Conservation (phyloP, 495 filamentous ascomycete species). For the Podospora australis region DNA sequence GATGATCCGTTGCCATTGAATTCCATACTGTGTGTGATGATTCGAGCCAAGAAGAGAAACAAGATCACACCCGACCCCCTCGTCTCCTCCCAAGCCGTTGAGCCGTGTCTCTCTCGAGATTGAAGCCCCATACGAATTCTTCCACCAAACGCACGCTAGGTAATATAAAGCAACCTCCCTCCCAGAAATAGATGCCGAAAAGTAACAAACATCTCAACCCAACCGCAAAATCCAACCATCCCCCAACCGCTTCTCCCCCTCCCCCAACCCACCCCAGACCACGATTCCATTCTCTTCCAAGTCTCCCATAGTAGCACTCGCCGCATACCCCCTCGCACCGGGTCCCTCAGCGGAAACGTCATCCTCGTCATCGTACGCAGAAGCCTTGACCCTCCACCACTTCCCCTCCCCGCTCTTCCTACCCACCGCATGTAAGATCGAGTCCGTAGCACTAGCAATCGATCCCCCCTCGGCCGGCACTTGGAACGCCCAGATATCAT, state of each 20-base stretch:
- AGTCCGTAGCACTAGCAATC: slow-evolving; percentile 47
- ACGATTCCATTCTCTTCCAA: slow-evolving; percentile 46
- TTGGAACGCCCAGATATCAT: slow-evolving; percentile 71
- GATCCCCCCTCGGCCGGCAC: slow-evolving; percentile 46
- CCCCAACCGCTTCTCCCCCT: slow-evolving; percentile 36
- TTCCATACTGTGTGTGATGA: too few relatives aligned
- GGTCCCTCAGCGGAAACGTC: slow-evolving; percentile 36
- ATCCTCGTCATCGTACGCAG: slow-evolving; percentile 40
- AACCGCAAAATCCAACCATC: slow-evolving; percentile 52
- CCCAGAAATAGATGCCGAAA: too few relatives aligned
- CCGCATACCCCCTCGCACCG: slow-evolving; percentile 40
- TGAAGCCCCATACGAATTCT: too few relatives aligned
- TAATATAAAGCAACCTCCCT: too few relatives aligned
- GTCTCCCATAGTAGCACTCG: slow-evolving; percentile 40
- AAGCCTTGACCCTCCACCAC: slow-evolving; percentile 43
- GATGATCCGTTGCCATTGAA: too few relatives aligned
- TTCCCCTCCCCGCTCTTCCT: slow-evolving; percentile 43
- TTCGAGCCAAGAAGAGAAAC: too few relatives aligned
- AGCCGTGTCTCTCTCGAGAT: too few relatives aligned
- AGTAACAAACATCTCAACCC: slow-evolving; percentile 24
- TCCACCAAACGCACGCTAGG: too few relatives aligned
- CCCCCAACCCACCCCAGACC: slow-evolving; percentile 46
- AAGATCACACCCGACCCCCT: too few relatives aligned
- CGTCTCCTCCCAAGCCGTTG: too few relatives aligned
- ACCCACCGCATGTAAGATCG: slow-evolving; percentile 45